Percentiles rank a stretch among this genome's conserved stretches.
These are phyloP conservation scores for Penicillium rolfsii DNA, from an alignment of 2,329 filamentous ascomycete genomes.

Conservation along the genomic window DNA sequence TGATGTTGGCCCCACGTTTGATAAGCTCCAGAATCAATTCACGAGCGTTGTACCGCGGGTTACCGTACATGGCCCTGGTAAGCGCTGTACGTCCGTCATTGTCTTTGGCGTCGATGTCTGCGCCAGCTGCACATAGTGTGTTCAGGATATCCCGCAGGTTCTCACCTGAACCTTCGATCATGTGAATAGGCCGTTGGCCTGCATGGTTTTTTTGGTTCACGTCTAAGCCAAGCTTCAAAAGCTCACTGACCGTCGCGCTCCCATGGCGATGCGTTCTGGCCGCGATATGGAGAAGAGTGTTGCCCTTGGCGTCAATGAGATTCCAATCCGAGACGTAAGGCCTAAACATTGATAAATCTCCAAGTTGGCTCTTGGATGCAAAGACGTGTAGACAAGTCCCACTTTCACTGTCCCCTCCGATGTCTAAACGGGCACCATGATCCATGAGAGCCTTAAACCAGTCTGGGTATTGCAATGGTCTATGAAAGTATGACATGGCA, in stretches of 20 bases:
- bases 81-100: neutral
- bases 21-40: neutral
- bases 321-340: slow-evolving; percentile 20
- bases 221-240: neutral
- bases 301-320: slow-evolving; percentile 16
- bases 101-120: neutral
- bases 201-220: neutral
- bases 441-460: slow-evolving; percentile 16
- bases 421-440: slow-evolving; percentile 21
- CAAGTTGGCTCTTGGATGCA: slow-evolving; percentile 9
- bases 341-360: slow-evolving; percentile 17
- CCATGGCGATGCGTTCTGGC: neutral
- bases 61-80: neutral
- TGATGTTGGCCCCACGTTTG: neutral
- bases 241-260: neutral
- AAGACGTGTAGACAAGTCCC: slow-evolving; percentile 21
- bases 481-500: neutral
- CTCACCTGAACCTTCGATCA: neutral
- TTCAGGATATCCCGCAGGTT: neutral
- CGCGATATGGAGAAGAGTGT: slow-evolving; percentile 24
- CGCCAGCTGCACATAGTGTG: neutral
- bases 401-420: slow-evolving; percentile 7
- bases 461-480: neutral
- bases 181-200: neutral
- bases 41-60: neutral